These are phyloP conservation scores for Wickerhamiella parazyma DNA, from an alignment of 805 yeast species.

Conservation along the genomic window DNA sequence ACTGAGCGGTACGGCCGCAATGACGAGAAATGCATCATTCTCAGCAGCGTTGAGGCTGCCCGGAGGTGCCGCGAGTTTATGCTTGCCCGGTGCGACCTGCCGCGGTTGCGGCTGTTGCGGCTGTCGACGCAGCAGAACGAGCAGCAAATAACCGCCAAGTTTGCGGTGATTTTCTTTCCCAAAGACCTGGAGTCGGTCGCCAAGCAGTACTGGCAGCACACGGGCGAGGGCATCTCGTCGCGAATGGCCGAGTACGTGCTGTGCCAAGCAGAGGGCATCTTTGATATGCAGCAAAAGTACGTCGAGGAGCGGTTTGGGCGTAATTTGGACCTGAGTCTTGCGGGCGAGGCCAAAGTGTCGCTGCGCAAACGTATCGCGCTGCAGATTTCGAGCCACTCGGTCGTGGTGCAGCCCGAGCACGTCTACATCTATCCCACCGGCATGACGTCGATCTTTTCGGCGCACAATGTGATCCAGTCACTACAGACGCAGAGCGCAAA, in stretches of 20 bases:
- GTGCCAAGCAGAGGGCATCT: constrained; percentile 22
- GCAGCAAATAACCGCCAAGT: constrained; percentile 41
- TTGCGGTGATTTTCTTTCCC: constrained; percentile 72
- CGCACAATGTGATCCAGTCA: constrained; percentile 38
- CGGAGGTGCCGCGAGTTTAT: constrained; percentile 76
- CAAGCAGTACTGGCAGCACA: constrained; percentile 89
- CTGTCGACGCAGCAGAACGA: constrained; percentile 20
- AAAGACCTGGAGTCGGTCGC: constrained; percentile 44
- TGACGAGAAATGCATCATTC: constrained; percentile 60
- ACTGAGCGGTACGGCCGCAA: constrained; percentile 65
- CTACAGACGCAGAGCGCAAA: constrained; percentile 28
- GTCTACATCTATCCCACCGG: constrained; percentile 82
- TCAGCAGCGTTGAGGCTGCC: constrained; percentile 68
- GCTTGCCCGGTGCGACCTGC: constrained; percentile 24
- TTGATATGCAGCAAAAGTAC: constrained; percentile 27
- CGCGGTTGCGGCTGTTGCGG: constrained; percentile 23
- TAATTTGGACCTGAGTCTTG: constrained; percentile 64
- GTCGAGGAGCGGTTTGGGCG: constrained; percentile 88
- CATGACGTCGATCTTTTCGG: constrained; percentile 79
- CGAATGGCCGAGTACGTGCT: constrained; percentile 75
- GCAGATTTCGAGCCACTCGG: constrained; percentile 24
- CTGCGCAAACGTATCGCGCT: constrained; percentile 50
- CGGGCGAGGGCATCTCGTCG: constrained; percentile 94
- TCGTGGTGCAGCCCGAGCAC: constrained; percentile 31
- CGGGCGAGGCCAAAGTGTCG: constrained; percentile 60